phyloP scores from a whole-genome alignment of 2,329 filamentous ascomycete genomes.

The Xylariaceae sp. region DNA sequence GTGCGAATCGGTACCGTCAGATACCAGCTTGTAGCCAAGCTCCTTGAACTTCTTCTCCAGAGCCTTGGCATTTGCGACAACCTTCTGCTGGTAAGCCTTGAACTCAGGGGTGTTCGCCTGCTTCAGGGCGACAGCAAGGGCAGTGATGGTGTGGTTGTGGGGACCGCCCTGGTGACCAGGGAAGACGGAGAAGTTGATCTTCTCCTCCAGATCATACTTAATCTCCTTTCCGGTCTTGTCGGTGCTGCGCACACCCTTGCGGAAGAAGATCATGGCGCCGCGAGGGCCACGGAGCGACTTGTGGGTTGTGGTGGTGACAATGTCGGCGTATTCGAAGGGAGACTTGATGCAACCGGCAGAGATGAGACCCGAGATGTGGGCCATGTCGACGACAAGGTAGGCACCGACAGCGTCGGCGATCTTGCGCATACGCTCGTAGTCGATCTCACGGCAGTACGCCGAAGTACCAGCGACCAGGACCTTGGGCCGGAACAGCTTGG shows the following conservation, averaged over 20 bases:
- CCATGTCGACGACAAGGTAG: constrained; percentile 96
- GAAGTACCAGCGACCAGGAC: constrained; percentile 94
- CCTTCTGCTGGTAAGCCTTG: constrained; percentile 87
- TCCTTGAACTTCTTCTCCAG: constrained; percentile 79
- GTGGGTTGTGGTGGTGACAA: constrained; percentile 98
- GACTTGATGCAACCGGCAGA: constrained; percentile 89
- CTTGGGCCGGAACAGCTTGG: constrained; percentile 89
- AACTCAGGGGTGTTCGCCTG: constrained; percentile 89
- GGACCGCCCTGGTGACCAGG: constrained; percentile 97
- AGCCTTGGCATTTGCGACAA: constrained; percentile 88
- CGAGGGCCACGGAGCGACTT: constrained; percentile 97
- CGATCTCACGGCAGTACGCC: constrained; percentile 95
- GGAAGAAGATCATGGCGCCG: constrained; percentile 99
- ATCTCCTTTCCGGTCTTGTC: constrained; percentile 90
- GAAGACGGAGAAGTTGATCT: constrained; percentile 99
- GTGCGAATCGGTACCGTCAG: constrained; percentile 94
- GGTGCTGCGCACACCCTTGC: constrained; percentile 86
- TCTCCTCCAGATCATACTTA: constrained; percentile 87
- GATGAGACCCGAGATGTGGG: constrained; percentile 94
- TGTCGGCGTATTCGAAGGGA: constrained; percentile 86
- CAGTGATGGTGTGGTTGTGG: constrained; percentile 99
- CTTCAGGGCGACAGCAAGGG: constrained; percentile 88
- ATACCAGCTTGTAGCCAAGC: constrained; percentile 89
- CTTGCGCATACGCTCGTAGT: constrained; percentile 93
- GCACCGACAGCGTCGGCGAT: constrained; percentile 91